A percentile compares a stretch with the other conserved stretches of the same genome.
Evolutionary conservation across 2,329 filamentous ascomycete species (phyloP).

Genomic region (Colletotrichum melonis): DNA sequence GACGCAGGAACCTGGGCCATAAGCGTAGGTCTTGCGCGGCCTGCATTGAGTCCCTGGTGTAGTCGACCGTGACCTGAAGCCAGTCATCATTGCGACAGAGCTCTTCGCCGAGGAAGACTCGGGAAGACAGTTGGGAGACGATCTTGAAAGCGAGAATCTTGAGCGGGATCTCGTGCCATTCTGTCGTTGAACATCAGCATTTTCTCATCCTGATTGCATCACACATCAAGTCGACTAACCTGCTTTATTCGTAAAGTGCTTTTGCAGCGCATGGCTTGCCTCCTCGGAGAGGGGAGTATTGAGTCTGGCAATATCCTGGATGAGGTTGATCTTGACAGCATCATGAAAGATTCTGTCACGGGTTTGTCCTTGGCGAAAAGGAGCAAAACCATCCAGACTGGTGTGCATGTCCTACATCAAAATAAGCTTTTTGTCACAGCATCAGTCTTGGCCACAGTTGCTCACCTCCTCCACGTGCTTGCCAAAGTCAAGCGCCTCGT

Average conservation of each 20-base stretch:
- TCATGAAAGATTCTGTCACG: not conserved
- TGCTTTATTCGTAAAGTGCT: not conserved
- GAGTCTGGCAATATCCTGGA: not conserved
- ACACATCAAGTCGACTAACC: not conserved
- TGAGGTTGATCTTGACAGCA: not conserved
- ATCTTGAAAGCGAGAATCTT: slow-evolving; percentile 36
- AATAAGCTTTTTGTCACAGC: not conserved
- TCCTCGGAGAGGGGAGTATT: not conserved
- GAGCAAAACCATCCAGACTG: not conserved
- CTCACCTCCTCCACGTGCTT: not conserved
- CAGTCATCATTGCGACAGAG: slow-evolving; percentile 59
- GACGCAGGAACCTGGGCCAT: slow-evolving; percentile 53
- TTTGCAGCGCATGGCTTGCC: not conserved
- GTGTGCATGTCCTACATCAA: not conserved
- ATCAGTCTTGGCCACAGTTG: not conserved
- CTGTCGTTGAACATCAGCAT: slow-evolving; percentile 36
- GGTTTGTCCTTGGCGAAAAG: not conserved
- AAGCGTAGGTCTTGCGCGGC: slow-evolving; percentile 49
- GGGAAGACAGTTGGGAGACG: slow-evolving; percentile 60
- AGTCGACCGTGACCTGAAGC: slow-evolving; percentile 55
- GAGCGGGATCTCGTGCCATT: slow-evolving; percentile 26
- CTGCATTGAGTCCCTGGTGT: slow-evolving; percentile 52
- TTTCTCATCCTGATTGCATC: not conserved
- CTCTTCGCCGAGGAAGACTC: slow-evolving; percentile 57
- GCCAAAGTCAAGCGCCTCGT: not conserved